Base-by-base conservation (phyloP, 176 grass and related monocot species). In the Oryza meridionalis region DNA sequence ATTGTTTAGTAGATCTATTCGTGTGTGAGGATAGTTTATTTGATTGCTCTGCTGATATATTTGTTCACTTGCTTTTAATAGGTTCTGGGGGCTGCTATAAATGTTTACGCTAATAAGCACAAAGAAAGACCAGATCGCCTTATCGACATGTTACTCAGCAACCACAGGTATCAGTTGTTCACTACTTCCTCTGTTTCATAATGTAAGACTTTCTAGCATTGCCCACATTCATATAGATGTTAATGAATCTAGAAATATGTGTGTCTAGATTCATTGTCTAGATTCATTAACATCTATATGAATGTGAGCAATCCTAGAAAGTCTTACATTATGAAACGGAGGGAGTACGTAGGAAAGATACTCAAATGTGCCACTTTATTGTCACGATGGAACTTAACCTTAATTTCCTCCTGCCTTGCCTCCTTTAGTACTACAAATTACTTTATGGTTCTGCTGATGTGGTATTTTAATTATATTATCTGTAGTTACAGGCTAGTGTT, bases 71-170 rank as follows among this genome's bases (percentile, higher is more conserved):
- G 65, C 24, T 76, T 92, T 58, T 81, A 37, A 85, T 85, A 95
- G 95, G 96, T 98, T 80, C 73, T 98, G 77, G 91, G 89, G 38
- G 89, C 91, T 75, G 91, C 92, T 64, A 93, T 98, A 85, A 93
- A 88, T 83, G 90, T 98, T 78, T 98, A 98, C 84, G 96, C 91
- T 53, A 98, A 85, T 75, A 98, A 92, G 79, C 96, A 98, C 69
- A 98, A 88, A 90, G 93, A 98, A 85, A 86, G 96, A 65, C 91
- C 96, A 75, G 96, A 98, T 85, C 93, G 90, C 75, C 93, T 98
- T 49, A 94, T 98, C 75, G 96, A 98, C 71, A 98, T 98, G 93
- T 72, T 98, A 81, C 83, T 93, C 59, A 98, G 96, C 75, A 93
- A 84, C 69, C 96, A 98, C 89, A 98, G 95, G 95, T 97, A 89